A percentile compares a stretch with the other conserved stretches of the same genome.
Conservation (phyloP, 164 flowering plant genomes). For the Vitis rotundifolia region DNA sequence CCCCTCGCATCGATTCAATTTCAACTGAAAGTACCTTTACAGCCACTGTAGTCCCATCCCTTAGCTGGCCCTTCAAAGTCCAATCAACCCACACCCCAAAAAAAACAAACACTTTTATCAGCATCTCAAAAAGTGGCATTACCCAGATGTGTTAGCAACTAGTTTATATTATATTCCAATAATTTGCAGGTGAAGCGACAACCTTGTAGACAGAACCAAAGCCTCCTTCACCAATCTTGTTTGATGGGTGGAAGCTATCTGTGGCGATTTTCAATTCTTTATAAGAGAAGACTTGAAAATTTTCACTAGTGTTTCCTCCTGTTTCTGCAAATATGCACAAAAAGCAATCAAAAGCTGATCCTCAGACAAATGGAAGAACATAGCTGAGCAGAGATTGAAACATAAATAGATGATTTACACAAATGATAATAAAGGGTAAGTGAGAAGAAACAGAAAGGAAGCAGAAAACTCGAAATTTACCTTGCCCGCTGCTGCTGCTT, state of each 20-base stretch:
- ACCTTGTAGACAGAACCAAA: conserved; percentile 65
- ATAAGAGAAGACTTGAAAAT: conserved; percentile 31
- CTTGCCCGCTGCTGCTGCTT: not conserved
- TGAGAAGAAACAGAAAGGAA: not conserved
- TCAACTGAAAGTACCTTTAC: conserved; percentile 55
- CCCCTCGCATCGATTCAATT: conserved; percentile 54
- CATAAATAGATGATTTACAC: conserved; percentile 4
- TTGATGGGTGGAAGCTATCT: conserved; percentile 34
- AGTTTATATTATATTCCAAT: not conserved
- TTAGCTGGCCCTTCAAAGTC: conserved; percentile 44
- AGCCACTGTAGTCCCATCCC: conserved; percentile 46
- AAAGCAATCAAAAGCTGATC: conserved; percentile 7
- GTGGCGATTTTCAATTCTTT: conserved; percentile 44
- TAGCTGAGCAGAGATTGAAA: not conserved
- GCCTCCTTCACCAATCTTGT: conserved; percentile 59
- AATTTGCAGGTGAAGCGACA: not conserved
- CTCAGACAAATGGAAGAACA: too few species aligned
- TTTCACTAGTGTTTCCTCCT: conserved; percentile 15
- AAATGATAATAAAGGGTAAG: not conserved
- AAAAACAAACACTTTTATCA: not conserved
- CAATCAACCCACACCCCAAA: conserved; percentile 4
- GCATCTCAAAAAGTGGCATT: not conserved
- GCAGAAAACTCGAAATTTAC: not conserved
- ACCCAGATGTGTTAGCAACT: not conserved
- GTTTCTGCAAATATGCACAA: not conserved